Conservation (phyloP, 2,329 filamentous ascomycete genomes). For the Colletotrichum tropicicola region DNA sequence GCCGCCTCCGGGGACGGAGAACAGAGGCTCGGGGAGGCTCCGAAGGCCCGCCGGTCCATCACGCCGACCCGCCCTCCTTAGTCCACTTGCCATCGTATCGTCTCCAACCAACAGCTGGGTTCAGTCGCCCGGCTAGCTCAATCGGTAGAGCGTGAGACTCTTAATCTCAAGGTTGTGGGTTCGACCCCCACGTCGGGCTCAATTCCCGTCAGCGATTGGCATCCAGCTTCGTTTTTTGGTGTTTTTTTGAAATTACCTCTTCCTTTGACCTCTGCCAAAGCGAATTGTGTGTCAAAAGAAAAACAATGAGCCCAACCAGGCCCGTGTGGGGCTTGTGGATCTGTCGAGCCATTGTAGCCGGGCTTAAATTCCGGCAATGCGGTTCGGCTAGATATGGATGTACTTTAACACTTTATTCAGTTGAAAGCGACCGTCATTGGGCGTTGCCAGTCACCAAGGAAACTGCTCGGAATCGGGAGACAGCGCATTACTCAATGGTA, state of each 20-base stretch:
- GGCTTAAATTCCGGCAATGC: neutral
- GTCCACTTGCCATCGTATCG: fast-evolving
- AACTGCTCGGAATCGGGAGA: too few species aligned
- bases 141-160: slow-evolving; percentile 81
- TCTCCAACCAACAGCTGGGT: slow-evolving; percentile 1
- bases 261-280: neutral
- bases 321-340: too few species aligned
- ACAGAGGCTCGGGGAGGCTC: too few species aligned
- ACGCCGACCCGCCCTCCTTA: neutral
- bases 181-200: slow-evolving; percentile 45
- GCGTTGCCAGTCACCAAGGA: too few species aligned
- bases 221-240: neutral
- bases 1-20: too few species aligned
- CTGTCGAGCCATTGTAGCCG: too few species aligned
- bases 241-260: neutral
- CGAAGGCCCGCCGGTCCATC: neutral
- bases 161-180: slow-evolving; percentile 69
- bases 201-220: slow-evolving; percentile 18
- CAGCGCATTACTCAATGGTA: too few species aligned
- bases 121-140: slow-evolving; percentile 66
- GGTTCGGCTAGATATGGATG: too few species aligned
- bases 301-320: too few species aligned
- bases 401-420: too few species aligned
- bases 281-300: neutral
- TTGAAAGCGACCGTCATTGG: too few species aligned